Conservation (phyloP, 2,329 filamentous ascomycete species). For the Lachnellula occidentalis region DNA sequence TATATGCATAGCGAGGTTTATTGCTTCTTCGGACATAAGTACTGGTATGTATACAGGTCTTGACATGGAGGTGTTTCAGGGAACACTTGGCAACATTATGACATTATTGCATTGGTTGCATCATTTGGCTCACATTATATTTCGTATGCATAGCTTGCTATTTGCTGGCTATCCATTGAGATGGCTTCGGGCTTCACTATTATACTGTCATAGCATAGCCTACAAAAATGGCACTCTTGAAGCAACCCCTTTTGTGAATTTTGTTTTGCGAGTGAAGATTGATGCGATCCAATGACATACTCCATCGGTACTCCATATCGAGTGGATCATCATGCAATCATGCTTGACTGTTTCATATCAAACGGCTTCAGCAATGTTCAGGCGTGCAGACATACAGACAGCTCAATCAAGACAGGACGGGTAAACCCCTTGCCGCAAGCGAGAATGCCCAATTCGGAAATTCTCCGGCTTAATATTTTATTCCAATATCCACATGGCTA, state of each 20-base stretch:
- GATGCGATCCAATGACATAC: too few species aligned
- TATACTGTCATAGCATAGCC: background rate
- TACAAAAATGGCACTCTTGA: background rate
- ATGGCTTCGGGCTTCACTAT: background rate
- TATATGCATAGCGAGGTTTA: slow-evolving; percentile 18
- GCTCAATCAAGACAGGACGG: too few species aligned
- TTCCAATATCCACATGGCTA: too few species aligned
- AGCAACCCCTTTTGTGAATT: background rate
- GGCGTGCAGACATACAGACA: too few species aligned
- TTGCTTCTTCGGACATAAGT: slow-evolving; percentile 5
- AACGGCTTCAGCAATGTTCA: too few species aligned
- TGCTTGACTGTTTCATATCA: too few species aligned
- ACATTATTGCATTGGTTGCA: slow-evolving; percentile 1
- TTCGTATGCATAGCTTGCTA: background rate
- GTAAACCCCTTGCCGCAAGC: too few species aligned
- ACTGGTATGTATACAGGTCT: slow-evolving; percentile 8
- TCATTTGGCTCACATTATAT: background rate
- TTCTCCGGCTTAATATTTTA: too few species aligned
- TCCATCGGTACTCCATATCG: too few species aligned
- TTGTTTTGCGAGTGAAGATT: too few species aligned
- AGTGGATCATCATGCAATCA: too few species aligned
- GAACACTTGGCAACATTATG: background rate
- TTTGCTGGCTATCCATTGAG: background rate
- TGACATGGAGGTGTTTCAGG: slow-evolving; percentile 3
- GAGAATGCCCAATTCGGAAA: too few species aligned